phyloP scores from a whole-genome alignment of 441 rosid species.

The Mallotus repandus region DNA sequence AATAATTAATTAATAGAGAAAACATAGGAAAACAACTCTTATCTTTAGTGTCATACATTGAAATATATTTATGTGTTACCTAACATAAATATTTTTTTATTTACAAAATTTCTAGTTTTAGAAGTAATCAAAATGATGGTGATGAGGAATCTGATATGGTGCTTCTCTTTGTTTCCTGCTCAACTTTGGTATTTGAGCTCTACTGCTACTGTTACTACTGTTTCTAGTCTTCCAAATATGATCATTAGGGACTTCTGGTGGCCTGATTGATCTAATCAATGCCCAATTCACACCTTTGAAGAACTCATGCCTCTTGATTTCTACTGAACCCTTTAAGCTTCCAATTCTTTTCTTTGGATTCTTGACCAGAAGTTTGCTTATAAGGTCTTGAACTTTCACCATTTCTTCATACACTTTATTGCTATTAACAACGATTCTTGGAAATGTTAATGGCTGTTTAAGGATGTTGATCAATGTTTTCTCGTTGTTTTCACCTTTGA shows the following conservation, averaged over 20 bases:
- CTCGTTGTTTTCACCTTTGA: conserved; percentile 65
- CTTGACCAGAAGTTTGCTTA: conserved; percentile 58
- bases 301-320: conserved; percentile 74
- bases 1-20: conserved; percentile 14
- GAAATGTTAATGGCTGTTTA: conserved; percentile 68
- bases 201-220: conserved; percentile 28
- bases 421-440: conserved; percentile 47
- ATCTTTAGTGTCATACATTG: conserved; percentile 21
- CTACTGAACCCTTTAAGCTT: conserved; percentile 57
- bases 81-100: conserved; percentile 13
- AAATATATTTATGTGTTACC: conserved; percentile 9
- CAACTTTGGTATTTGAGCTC: conserved; percentile 48
- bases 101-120: conserved; percentile 33
- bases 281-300: conserved; percentile 82
- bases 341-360: conserved; percentile 73
- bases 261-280: conserved; percentile 68
- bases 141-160: conserved; percentile 52
- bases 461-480: conserved; percentile 76
- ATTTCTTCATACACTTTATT: conserved; percentile 47
- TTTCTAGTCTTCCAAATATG: conserved; percentile 28
- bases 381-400: conserved; percentile 61
- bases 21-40: conserved; percentile 23
- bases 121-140: conserved; percentile 79
- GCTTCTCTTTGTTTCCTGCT: conserved; percentile 72
- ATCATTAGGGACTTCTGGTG: conserved; percentile 71